Conservation (phyloP, 164 flowering plant species). For the Kalanchoe fedtschenkoi region DNA sequence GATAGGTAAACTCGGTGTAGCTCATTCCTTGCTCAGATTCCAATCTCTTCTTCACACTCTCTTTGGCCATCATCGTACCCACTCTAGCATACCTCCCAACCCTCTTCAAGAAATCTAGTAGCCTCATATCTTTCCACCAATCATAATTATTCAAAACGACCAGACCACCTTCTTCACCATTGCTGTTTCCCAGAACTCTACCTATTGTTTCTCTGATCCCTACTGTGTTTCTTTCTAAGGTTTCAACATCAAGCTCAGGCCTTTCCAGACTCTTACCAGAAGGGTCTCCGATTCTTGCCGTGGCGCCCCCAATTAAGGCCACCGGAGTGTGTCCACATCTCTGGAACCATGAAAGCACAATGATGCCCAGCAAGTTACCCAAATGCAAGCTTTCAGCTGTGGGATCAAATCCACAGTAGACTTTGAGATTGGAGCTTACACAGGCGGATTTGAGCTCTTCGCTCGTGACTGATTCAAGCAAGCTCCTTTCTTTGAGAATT, state of each 20-base stretch:
- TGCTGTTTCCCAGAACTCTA: conserved; percentile 21
- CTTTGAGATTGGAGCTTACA: conserved; percentile 23
- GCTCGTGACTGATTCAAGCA: conserved; percentile 62
- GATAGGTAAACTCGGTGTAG: conserved; percentile 70
- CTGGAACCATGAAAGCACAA: conserved; percentile 78
- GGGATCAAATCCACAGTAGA: conserved; percentile 86
- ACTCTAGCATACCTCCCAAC: conserved; percentile 38
- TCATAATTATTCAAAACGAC: conserved; percentile 36
- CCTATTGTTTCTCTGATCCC: conserved; percentile 31
- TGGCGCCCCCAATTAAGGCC: conserved; percentile 74
- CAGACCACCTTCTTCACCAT: conserved; percentile 5
- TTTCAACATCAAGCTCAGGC: conserved; percentile 46
- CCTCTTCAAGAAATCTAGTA: no score
- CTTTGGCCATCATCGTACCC: conserved; percentile 28
- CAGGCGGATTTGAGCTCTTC: conserved; percentile 37
- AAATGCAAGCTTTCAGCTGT: conserved; percentile 73
- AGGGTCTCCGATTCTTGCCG: conserved; percentile 76
- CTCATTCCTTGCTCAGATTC: conserved; percentile 66
- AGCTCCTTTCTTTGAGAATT: conserved; percentile 56
- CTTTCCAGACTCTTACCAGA: conserved; percentile 70
- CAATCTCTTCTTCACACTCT: conserved; percentile 50
- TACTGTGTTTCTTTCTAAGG: conserved; percentile 36
- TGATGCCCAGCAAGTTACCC: conserved; percentile 70
- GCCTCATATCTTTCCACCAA: conserved; percentile 9
- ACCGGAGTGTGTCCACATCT: conserved; percentile 52